These are phyloP conservation scores for Floccularia luteovirens DNA, from an alignment of 768 basidiomycete genomes.

Conservation along the genomic window DNA sequence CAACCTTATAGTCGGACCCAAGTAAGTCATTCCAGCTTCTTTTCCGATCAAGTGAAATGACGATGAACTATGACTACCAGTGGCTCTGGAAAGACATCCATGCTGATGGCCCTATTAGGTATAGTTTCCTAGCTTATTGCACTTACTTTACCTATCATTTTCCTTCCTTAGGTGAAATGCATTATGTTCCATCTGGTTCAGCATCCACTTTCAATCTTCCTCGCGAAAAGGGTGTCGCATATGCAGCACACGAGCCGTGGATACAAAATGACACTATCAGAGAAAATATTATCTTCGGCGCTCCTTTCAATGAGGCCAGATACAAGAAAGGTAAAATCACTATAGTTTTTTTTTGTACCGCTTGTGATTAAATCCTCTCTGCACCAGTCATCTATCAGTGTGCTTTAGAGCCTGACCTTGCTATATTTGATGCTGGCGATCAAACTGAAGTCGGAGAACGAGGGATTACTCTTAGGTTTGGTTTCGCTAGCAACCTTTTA, in stretches of 20 bases:
- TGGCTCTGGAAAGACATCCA: conserved; percentile 52
- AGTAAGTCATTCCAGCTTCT: conserved; percentile 14
- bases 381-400: conserved; percentile 59
- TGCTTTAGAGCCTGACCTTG: conserved; percentile 64
- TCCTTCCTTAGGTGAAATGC: conserved; percentile 47
- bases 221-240: conserved; percentile 60
- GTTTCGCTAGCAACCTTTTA: no score
- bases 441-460: conserved; percentile 68
- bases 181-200: conserved; percentile 41
- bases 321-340: conserved; percentile 47
- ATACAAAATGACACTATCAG: conserved; percentile 74
- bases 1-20: conserved; percentile 55
- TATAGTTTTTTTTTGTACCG: background rate
- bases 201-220: conserved; percentile 69
- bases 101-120: conserved; percentile 43
- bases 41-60: background rate
- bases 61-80: conserved; percentile 3
- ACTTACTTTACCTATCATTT: background rate
- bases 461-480: conserved; percentile 42
- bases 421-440: conserved; percentile 62
- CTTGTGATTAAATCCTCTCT: background rate
- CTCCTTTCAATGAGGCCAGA: conserved; percentile 64
- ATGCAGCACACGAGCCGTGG: conserved; percentile 83
- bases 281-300: conserved; percentile 81
- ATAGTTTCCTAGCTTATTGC: background rate